phyloP scores from a whole-genome alignment of 257 asterid species.

The Solanum paucissectum region DNA sequence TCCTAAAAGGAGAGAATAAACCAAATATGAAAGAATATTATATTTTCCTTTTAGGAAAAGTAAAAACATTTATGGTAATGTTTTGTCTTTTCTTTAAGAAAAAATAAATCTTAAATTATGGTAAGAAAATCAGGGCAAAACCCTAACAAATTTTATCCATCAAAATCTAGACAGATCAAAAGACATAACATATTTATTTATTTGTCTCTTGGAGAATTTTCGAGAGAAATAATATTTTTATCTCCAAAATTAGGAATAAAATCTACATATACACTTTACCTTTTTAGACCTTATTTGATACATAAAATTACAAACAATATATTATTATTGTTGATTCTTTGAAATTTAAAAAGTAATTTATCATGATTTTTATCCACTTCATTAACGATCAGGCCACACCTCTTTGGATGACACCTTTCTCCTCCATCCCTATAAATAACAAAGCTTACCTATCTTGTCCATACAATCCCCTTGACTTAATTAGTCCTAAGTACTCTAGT shows the following conservation, averaged over 20 bases:
- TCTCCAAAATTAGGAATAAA: too few species aligned
- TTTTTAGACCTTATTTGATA: too few species aligned
- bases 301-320: background rate
- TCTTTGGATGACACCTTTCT: background rate
- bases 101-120: too few species aligned
- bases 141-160: background rate
- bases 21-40: too few species aligned
- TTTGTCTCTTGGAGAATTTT: background rate
- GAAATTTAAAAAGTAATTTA: background rate
- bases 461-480: slow-evolving; percentile 17
- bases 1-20: too few species aligned
- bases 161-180: background rate
- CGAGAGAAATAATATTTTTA: fast-evolving
- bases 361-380: background rate
- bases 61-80: too few species aligned
- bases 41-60: too few species aligned
- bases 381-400: background rate
- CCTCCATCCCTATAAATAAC: background rate
- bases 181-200: background rate
- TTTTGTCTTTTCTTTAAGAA: too few species aligned
- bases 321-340: background rate
- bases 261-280: too few species aligned
- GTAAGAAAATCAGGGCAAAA: too few species aligned
- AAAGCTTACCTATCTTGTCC: slow-evolving; percentile 5
- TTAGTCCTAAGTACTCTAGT: background rate